Evolutionary conservation across 2,329 filamentous ascomycete genomes (phyloP), one percentile per base, ranked within the genome.

Genomic region (Ceratocystis albifundus): DNA sequence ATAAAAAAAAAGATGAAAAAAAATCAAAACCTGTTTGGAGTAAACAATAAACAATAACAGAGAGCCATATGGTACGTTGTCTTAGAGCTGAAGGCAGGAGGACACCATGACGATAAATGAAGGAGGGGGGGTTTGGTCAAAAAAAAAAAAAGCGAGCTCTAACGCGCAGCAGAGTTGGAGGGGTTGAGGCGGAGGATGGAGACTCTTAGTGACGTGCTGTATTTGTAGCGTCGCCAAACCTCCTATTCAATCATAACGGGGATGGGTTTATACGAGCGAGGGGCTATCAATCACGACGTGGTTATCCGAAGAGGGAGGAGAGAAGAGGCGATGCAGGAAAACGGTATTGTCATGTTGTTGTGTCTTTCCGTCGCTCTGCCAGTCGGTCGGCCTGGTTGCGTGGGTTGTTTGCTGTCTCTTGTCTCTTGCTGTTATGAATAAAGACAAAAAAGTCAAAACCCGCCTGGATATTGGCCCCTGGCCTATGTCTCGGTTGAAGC

Each of bases 401-500:
- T 41, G 8, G 36, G 12, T 41, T 41, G 36, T 41, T 41, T 41
- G 36, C 36, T 41, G 36, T 41, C 36, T 41, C 36, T 41, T 41
- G 36, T 41, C 36, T 41, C 36, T 41, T 12, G 36, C 3, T 41
- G 36, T 12, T 12, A 32, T 15, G 22, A 12, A 57, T 4, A 57
- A 30, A 32, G 7, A 32, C 5, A 57, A 57, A 57, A 57, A 30
- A 57, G 53, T 17, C 22, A 57, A 57, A 57, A 12, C 22, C 53
- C 15, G 22, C 53, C 22, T 57, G 17, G 12, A 30, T 17, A n/a
- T 57, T 57, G 53, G 30, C 22, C 22, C 46, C 46, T 50, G 17
- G 46, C 46, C 46, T 50, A 8, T 57, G 53, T 57, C 53, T 57
- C 53, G 53, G 53, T 57, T 57, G 53, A 57, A 57, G 53, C 53